Evolutionary conservation across 352 stramenopile species (phyloP), one percentile per base, ranked within the genome.

Genomic region (Globisporangium canariense): DNA sequence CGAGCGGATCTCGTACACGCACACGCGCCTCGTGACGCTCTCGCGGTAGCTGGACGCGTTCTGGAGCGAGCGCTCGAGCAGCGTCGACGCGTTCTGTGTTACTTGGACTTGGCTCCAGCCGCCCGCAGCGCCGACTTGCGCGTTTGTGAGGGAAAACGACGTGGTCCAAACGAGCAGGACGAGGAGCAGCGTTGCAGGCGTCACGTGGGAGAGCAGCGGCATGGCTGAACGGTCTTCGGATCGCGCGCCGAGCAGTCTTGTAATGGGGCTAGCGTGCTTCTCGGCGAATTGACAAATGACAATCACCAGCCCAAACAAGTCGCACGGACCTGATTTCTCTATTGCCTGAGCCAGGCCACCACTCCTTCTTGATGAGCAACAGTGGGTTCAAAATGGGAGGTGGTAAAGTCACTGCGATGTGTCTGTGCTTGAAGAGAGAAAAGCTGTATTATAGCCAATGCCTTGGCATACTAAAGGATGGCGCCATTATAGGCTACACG

Each of bases 1-100:
- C 46, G 65, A 75, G 57, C 72, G 57, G 59, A 83, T 56, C 59
- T 82, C 66, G 51, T 56, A 66, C 41, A 78, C 72, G 58, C 76
- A 83, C 61, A 87, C 65, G 53, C 76, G 76, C 55, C 61, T 68
- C 8, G 51, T 50, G 38, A 73, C 68, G 10, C 56, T 52, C 3
- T 66, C 47, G 45, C 50, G 47, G 64, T 79, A 81, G 59, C 67
- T 78, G 28, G 69, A 49, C 38, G 61, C 55, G 64, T 68, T 58
- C 54, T 64, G 61, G 13, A 77, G 63, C 58, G 71, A 61, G 64
- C 55, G 68, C 28, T 28, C 55, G 49, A 62, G 36, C 41, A 51
- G 30, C 62, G 32, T 4, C 14, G 45, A 38, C 25, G 38, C 25
- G 16, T 54, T 50, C 11, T 34, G n/a, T 36, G 54, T 60, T 13